Percentiles rank a stretch among this genome's conserved stretches.
phyloP scores from a whole-genome alignment of 1,139 yeast genomes.

The Meyerozyma sp. region DNA sequence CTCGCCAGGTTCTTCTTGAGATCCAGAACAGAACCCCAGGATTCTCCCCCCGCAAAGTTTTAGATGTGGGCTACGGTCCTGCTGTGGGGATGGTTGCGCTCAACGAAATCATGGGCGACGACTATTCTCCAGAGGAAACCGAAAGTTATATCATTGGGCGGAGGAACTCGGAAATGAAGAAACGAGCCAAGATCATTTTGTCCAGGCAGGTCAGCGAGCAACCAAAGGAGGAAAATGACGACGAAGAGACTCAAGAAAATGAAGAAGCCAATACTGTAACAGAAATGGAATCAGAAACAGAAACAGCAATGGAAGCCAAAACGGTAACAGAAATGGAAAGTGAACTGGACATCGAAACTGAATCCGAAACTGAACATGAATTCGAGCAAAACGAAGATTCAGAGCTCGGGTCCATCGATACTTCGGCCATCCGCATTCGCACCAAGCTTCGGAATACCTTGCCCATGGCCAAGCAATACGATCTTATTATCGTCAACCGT shows the following conservation, averaged over 20 bases:
- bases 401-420: slow-evolving; percentile 53
- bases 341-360: slow-evolving; percentile 8
- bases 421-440: slow-evolving; percentile 46
- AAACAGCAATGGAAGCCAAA: slow-evolving; percentile 7
- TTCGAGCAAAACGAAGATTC: slow-evolving; percentile 11
- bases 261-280: neutral
- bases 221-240: slow-evolving; percentile 11
- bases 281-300: slow-evolving; percentile 4
- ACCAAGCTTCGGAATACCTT: slow-evolving; percentile 49
- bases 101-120: slow-evolving; percentile 71
- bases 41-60: slow-evolving; percentile 61
- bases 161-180: slow-evolving; percentile 57
- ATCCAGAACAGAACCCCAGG: slow-evolving; percentile 48
- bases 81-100: slow-evolving; percentile 88
- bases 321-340: neutral
- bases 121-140: slow-evolving; percentile 56
- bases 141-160: slow-evolving; percentile 74
- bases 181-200: slow-evolving; percentile 70
- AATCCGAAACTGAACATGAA: slow-evolving; percentile 3
- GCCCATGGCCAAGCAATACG: slow-evolving; percentile 53
- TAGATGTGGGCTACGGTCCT: slow-evolving; percentile 89
- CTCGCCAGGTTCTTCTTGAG: slow-evolving; percentile 64
- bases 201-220: slow-evolving; percentile 64
- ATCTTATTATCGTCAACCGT: slow-evolving; percentile 80
- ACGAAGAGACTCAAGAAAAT: slow-evolving; percentile 1